Conservation (phyloP, 139 green algal species). For the Tetratostichococcus sp. region DNA sequence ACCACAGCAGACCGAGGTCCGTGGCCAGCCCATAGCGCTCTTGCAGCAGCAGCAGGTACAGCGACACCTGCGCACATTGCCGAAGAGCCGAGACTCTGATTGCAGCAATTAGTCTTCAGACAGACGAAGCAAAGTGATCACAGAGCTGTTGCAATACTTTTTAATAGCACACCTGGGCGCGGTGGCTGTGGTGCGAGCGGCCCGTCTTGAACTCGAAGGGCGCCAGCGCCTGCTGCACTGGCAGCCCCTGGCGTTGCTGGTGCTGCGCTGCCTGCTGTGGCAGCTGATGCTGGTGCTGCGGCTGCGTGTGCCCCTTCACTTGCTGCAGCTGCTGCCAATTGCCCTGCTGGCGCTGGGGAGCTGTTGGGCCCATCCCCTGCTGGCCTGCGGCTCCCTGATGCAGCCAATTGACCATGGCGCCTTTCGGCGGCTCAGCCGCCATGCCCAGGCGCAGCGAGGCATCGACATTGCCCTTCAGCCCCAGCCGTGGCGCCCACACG, state of each 20-base stretch:
- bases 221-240: constrained; percentile 39
- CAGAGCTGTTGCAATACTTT: too few species aligned
- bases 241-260: background rate
- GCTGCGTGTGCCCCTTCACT: background rate
- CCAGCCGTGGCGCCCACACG: constrained; percentile 82
- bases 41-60: constrained; percentile 83
- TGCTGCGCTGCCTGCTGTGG: too few species aligned
- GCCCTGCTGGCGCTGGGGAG: background rate
- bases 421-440: background rate
- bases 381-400: background rate
- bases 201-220: constrained; percentile 96
- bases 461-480: constrained; percentile 92
- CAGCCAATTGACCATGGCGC: background rate
- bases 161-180: constrained; percentile 62
- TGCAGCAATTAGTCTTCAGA: too few species aligned
- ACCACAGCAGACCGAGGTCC: constrained; percentile 69
- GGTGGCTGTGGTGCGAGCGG: constrained; percentile 54
- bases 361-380: background rate
- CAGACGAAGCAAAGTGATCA: too few species aligned
- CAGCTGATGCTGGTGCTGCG: background rate
- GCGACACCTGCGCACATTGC: constrained; percentile 57
- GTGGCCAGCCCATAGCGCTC: constrained; percentile 58
- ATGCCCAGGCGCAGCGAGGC: constrained; percentile 53
- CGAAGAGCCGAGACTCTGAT: too few species aligned
- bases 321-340: constrained; percentile 9